Base-by-base conservation (phyloP, 306 rosid species). In the Canavalia ensiformis region DNA sequence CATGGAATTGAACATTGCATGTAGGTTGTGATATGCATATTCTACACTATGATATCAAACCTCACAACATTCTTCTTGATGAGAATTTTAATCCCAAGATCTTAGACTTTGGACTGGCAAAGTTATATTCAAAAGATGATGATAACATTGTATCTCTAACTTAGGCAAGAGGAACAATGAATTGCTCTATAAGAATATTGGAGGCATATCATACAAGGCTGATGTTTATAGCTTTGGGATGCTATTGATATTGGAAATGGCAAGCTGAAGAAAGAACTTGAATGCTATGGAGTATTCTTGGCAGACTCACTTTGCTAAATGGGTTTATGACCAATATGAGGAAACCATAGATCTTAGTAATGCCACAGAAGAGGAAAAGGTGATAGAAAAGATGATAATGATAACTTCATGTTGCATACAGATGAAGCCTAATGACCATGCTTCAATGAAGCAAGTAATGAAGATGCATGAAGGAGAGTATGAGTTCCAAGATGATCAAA, bases 381-480 rank as follows among this genome's bases (percentile, higher is more conserved):
- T 34, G 29, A 63, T 63, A 9, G 81, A 72, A 4, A 55, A 76
- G 46, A 49, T 76, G 72, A 63, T 63, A 35, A 1, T 41, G 0
- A 18, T 60, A 25, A 51, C 63, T 34, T 50, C 63, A 10, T 33
- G n/a, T 34, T 76, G 81, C 45, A 76, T 76, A n/a, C 63, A 63
- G 30, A 64, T 76, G 63, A 76, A 54, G 4, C 81, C 81, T 8
- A 34, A 18, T 37, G 73, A 76, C 49, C 81, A 64, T 11, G 73
- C 81, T 31, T 50, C 81, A 37, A 77, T 77, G 74, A 77, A 45
- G 2, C 46, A 37, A 51, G 74, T 64, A 7, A 65, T 66, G 25
- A 33, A 77, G 54, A 77, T 77, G 81, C 81, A 64, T 77, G 64
- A 77, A 50, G 74, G 74, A 76, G 50, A 62, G 29, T 69, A 6